These are phyloP conservation scores for Camelina hispida DNA, from an alignment of 345 rosid genomes.

Conservation along the genomic window DNA sequence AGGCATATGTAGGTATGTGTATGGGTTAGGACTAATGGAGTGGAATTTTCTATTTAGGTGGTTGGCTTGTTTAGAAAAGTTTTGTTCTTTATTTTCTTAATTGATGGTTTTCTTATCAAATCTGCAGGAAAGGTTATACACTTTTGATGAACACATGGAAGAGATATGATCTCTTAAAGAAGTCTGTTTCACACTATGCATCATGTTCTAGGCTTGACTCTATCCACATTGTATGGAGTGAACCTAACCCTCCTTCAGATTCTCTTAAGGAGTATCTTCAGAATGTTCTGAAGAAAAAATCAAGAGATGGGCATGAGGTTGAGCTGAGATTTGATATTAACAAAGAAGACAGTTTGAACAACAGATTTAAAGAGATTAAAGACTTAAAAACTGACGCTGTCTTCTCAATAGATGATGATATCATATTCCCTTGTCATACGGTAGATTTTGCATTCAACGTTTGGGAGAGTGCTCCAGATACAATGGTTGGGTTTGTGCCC, in stretches of 20 bases:
- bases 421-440: constrained; percentile 84
- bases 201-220: constrained; percentile 77
- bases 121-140: constrained; percentile 76
- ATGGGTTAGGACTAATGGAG: neutral
- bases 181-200: constrained; percentile 81
- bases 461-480: constrained; percentile 87
- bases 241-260: constrained; percentile 86
- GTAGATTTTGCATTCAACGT: constrained; percentile 89
- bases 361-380: constrained; percentile 82
- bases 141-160: constrained; percentile 94
- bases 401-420: constrained; percentile 90
- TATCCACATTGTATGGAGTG: constrained; percentile 96
- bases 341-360: constrained; percentile 90
- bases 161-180: constrained; percentile 88
- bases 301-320: constrained; percentile 52
- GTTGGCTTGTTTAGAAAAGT: neutral
- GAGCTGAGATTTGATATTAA: constrained; percentile 79
- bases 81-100: neutral
- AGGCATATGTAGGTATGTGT: neutral
- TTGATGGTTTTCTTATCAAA: neutral
- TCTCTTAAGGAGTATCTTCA: constrained; percentile 61
- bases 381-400: constrained; percentile 84
- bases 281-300: constrained; percentile 51
- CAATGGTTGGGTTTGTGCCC: constrained; percentile 96
- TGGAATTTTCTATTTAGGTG: neutral